Conservation (phyloP, 2,329 filamentous ascomycete species). For the Ceratocystis huliohia region DNA sequence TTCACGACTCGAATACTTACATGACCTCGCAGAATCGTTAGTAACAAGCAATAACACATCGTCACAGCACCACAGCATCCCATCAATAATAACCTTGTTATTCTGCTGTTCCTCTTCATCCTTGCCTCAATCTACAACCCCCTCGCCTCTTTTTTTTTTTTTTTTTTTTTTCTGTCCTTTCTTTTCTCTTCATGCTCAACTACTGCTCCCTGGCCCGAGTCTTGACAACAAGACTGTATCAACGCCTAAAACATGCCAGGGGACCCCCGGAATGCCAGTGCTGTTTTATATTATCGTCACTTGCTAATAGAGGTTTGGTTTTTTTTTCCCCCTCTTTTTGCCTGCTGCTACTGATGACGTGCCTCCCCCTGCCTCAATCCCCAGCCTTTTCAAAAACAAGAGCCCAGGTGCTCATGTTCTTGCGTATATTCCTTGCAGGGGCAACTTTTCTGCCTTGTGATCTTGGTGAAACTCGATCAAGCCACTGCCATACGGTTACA, state of each 20-base stretch:
- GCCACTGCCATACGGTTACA: neutral
- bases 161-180: neutral
- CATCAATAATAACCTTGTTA: no score
- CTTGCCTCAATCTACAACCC: no score
- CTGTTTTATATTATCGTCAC: neutral
- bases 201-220: neutral
- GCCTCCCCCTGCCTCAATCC: neutral
- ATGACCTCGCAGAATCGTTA: no score
- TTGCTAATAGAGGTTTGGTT: neutral
- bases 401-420: no score
- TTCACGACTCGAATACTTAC: no score
- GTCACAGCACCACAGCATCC: no score
- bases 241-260: neutral
- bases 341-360: neutral
- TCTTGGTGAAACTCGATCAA: conserved; percentile 6
- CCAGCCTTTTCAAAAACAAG: neutral
- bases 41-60: no score
- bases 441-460: neutral
- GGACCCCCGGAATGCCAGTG: neutral
- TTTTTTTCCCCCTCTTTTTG: neutral
- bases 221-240: neutral
- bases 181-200: neutral
- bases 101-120: no score
- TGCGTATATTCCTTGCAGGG: no score
- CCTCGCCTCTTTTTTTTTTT: no score